A percentile compares a stretch with the other conserved stretches of the same genome.
These are phyloP conservation scores for Sclerotinia trifoliorum DNA, from an alignment of 2,329 filamentous ascomycete species.

Conservation along the genomic window DNA sequence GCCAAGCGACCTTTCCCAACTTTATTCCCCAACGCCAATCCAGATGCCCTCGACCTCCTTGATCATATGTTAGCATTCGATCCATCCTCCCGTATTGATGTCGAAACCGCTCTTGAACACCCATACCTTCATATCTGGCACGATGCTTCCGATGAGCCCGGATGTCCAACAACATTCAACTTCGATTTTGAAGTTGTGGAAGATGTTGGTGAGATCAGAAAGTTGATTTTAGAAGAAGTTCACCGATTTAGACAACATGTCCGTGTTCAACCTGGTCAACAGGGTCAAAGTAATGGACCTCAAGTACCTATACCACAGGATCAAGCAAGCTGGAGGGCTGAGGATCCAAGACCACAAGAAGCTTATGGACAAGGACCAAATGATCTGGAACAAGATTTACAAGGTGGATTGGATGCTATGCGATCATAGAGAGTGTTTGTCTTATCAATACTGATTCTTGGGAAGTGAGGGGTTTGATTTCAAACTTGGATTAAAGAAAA, in stretches of 20 bases:
- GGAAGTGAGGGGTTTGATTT: neutral
- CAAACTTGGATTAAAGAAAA: neutral
- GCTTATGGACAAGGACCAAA: conserved; percentile 36
- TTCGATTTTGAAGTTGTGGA: conserved; percentile 99
- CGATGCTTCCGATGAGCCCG: conserved; percentile 92
- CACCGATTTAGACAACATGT: conserved; percentile 68
- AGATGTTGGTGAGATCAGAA: conserved; percentile 90
- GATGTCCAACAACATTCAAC: conserved; percentile 91
- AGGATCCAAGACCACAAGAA: conserved; percentile 42
- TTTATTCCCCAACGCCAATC: conserved; percentile 92
- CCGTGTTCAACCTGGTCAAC: conserved; percentile 39
- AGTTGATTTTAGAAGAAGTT: conserved; percentile 97
- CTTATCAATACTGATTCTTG: neutral
- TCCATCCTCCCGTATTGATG: conserved; percentile 86
- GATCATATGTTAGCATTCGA: conserved; percentile 98
- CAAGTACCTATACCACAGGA: conserved; percentile 39
- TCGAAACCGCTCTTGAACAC: conserved; percentile 94
- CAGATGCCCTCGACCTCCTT: conserved; percentile 89
- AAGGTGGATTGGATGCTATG: conserved; percentile 41
- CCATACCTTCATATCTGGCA: conserved; percentile 95
- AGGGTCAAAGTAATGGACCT: conserved; percentile 33
- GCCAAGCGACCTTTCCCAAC: conserved; percentile 85
- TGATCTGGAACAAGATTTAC: conserved; percentile 42
- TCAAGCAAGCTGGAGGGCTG: conserved; percentile 38
- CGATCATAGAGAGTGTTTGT: conserved; percentile 28